A percentile compares a stretch with the other conserved stretches of the same genome.
Conservation (phyloP, 495 filamentous ascomycete genomes). For the Penicillium turbatum region DNA sequence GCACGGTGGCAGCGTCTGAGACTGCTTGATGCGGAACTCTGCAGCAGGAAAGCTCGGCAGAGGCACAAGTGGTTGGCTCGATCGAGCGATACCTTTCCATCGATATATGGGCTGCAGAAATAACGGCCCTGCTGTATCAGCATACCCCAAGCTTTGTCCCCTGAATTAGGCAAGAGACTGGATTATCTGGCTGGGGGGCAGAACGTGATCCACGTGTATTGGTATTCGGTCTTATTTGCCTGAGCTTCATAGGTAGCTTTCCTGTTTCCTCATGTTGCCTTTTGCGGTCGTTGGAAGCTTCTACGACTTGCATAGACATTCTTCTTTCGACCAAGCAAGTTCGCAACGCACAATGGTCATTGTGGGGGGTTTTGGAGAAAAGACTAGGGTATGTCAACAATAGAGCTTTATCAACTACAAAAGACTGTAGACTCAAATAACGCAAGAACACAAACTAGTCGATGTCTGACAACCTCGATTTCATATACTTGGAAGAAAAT, state of each 20-base stretch:
- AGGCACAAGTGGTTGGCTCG: conserved; percentile 16
- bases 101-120: conserved; percentile 5
- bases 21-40: conserved; percentile 21
- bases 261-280: conserved; percentile 2
- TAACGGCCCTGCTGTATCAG: conserved; percentile 17
- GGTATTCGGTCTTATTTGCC: conserved; percentile 10
- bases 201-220: conserved; percentile 23
- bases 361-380: background rate
- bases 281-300: conserved; percentile 5
- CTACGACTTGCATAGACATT: conserved; percentile 5
- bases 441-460: background rate
- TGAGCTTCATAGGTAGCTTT: background rate
- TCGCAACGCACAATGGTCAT: conserved; percentile 4
- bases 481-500: background rate
- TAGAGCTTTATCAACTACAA: background rate
- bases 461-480: background rate
- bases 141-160: conserved; percentile 2
- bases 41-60: conserved; percentile 11
- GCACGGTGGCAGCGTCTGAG: conserved; percentile 13
- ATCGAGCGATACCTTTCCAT: conserved; percentile 4
- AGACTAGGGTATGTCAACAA: background rate
- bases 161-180: conserved; percentile 18
- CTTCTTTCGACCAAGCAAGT: background rate
- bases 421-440: background rate
- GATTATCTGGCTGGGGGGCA: conserved; percentile 9